Percentiles rank a stretch among this genome's conserved stretches.
phyloP scores from a whole-genome alignment of 192 early-diverging fungal genomes.

The Backusella tuberculispora region DNA sequence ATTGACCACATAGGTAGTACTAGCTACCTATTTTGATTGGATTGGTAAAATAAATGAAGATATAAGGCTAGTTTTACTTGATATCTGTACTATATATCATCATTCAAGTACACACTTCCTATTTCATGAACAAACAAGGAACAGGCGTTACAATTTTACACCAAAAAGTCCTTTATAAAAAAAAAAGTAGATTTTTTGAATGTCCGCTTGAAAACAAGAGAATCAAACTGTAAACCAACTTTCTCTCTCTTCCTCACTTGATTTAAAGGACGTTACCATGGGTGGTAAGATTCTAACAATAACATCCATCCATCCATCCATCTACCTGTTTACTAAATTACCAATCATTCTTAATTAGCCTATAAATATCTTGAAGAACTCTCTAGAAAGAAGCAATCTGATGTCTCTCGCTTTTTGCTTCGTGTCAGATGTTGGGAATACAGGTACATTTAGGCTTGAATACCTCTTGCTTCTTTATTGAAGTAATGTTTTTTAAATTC shows the following conservation, averaged over 20 bases:
- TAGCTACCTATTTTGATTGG: too few relatives aligned
- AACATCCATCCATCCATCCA: conserved; percentile 37
- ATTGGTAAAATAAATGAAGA: too few relatives aligned
- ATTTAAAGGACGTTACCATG: conserved; percentile 99
- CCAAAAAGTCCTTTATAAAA: too few relatives aligned
- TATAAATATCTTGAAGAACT: conserved; percentile 94
- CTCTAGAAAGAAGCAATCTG: conserved; percentile 99
- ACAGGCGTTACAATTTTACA: too few relatives aligned
- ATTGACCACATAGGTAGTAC: too few relatives aligned
- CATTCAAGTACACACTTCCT: too few relatives aligned
- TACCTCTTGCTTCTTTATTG: conserved; percentile 4
- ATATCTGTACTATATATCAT: too few relatives aligned
- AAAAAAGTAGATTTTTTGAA: too few relatives aligned
- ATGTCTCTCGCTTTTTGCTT: conserved; percentile 97
- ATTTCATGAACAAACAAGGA: too few relatives aligned
- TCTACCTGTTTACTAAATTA: conserved; percentile 63
- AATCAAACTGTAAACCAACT: not conserved
- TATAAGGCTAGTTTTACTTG: too few relatives aligned
- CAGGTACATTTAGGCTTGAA: conserved; percentile 62
- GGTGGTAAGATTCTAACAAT: conserved; percentile 94
- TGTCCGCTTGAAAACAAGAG: too few relatives aligned
- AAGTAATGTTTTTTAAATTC: conserved; percentile 24
- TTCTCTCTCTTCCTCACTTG: conserved; percentile 52
- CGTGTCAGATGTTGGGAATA: conserved; percentile 98
- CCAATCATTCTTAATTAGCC: conserved; percentile 79